Conservation (phyloP, 768 basidiomycete genomes). For the Lyophyllum decastes region DNA sequence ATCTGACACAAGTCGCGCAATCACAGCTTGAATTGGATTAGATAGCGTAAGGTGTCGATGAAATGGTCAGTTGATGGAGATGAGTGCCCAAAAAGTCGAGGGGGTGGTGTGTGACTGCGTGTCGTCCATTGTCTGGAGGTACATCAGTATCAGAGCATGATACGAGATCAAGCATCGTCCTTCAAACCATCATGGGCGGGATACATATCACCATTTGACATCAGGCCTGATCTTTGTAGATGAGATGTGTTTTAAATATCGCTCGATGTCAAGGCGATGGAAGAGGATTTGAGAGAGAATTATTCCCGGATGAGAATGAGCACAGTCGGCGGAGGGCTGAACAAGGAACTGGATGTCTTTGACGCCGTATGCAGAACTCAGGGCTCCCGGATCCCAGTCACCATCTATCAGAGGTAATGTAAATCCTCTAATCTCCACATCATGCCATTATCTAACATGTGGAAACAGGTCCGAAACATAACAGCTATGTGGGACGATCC, state of each 20-base stretch:
- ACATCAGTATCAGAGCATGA: too few relatives aligned
- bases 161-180: too few relatives aligned
- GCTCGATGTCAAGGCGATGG: not conserved
- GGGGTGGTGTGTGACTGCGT: not conserved
- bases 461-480: not conserved
- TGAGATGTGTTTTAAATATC: not conserved
- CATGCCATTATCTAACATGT: too few relatives aligned
- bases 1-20: not conserved
- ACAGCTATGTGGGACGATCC: not conserved
- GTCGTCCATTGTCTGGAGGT: not conserved
- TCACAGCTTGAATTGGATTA: not conserved
- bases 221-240: not conserved
- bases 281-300: not conserved
- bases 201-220: too few relatives aligned
- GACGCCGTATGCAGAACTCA: too few relatives aligned
- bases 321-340: not conserved
- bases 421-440: not conserved
- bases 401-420: not conserved
- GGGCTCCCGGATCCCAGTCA: not conserved
- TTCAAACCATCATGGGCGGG: too few relatives aligned
- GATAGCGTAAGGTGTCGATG: not conserved
- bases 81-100: not conserved
- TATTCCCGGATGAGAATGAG: not conserved
- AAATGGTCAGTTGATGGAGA: too few relatives aligned
- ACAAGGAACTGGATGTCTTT: too few relatives aligned